These are phyloP conservation scores for Cryptococcus wingfieldii DNA, from an alignment of 1,284 basidiomycete species.

Conservation along the genomic window DNA sequence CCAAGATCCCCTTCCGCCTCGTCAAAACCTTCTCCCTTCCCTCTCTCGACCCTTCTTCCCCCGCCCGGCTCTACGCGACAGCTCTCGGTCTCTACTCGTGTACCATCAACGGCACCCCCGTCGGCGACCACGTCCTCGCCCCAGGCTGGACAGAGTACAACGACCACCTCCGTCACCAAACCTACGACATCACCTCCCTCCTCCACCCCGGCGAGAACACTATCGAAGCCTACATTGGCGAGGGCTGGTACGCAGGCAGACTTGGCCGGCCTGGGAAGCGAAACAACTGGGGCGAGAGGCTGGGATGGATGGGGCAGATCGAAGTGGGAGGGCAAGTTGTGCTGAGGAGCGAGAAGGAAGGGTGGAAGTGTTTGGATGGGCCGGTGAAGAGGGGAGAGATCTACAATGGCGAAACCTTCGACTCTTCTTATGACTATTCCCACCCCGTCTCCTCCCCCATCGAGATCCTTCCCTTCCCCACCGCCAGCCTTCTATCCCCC, in stretches of 20 bases:
- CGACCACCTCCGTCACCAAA: slow-evolving; percentile 36
- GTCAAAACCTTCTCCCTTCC: slow-evolving; percentile 15
- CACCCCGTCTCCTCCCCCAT: background rate
- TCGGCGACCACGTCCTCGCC: slow-evolving; percentile 37
- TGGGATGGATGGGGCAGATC: slow-evolving; percentile 29
- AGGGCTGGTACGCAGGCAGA: slow-evolving; percentile 39
- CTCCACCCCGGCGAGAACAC: slow-evolving; percentile 24
- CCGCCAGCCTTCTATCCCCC: slow-evolving; percentile 19
- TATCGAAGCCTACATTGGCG: slow-evolving; percentile 27
- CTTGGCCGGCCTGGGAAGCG: slow-evolving; percentile 20
- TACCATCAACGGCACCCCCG: slow-evolving; percentile 30
- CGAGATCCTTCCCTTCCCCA: slow-evolving; percentile 14
- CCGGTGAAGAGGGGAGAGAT: slow-evolving; percentile 27
- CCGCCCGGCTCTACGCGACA: slow-evolving; percentile 37
- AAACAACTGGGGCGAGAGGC: slow-evolving; percentile 29
- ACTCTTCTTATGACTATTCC: slow-evolving; percentile 12
- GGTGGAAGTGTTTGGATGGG: slow-evolving; percentile 22
- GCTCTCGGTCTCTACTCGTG: slow-evolving; percentile 40
- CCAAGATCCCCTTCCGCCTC: slow-evolving; percentile 30
- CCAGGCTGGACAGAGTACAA: slow-evolving; percentile 43
- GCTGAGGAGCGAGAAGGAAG: slow-evolving; percentile 10
- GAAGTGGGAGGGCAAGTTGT: slow-evolving; percentile 21
- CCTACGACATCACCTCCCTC: slow-evolving; percentile 25
- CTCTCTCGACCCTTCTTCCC: background rate
- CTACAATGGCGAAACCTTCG: slow-evolving; percentile 36